A percentile compares a stretch with the other conserved stretches of the same genome.
Conservation (phyloP, 306 rosid genomes). For the Myrica gale region DNA sequence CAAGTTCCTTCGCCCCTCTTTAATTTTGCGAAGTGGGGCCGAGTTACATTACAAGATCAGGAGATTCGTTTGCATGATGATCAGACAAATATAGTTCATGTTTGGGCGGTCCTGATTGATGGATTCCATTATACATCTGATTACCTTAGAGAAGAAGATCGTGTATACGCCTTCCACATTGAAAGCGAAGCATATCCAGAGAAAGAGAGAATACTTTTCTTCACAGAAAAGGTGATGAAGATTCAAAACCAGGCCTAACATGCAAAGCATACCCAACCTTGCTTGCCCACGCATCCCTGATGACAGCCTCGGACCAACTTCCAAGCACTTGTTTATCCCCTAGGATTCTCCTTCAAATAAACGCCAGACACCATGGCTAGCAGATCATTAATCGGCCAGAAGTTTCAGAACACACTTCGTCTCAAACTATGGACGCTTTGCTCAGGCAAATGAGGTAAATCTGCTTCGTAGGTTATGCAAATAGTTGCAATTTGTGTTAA, state of each 20-base stretch:
- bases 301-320: constrained; percentile 18
- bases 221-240: constrained; percentile 38
- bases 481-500: neutral
- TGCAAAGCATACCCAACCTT: constrained; percentile 63
- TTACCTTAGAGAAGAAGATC: neutral
- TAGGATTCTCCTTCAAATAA: constrained; percentile 45
- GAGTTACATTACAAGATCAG: no score
- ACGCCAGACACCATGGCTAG: neutral
- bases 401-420: constrained; percentile 19
- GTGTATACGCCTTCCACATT: neutral
- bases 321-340: constrained; percentile 9
- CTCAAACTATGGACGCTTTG: constrained; percentile 38
- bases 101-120: no score
- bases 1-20: neutral
- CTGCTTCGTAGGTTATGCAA: neutral
- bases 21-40: no score
- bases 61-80: no score
- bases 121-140: no score
- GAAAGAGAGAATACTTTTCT: constrained; percentile 59
- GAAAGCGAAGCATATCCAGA: constrained; percentile 18
- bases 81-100: no score
- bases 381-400: constrained; percentile 11
- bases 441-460: constrained; percentile 53
- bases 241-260: constrained; percentile 40
- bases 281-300: constrained; percentile 36